These are phyloP conservation scores for Saccharum spontaneum DNA, from an alignment of 176 grass and related monocot genomes.

Conservation along the genomic window DNA sequence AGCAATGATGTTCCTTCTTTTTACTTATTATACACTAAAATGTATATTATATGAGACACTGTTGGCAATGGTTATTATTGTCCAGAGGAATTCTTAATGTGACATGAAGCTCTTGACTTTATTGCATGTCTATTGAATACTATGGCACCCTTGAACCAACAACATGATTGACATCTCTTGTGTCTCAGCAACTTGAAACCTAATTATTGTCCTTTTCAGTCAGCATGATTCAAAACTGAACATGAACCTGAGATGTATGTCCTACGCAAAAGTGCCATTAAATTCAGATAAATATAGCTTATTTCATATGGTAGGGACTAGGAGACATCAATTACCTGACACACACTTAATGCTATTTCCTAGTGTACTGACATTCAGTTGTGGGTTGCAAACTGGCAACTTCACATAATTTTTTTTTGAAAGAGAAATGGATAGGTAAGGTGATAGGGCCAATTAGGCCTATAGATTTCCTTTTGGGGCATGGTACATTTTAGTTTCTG, in stretches of 20 bases:
- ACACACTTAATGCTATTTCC: constrained; percentile 31
- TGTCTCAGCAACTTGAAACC: constrained; percentile 52
- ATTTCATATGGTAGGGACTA: constrained; percentile 38
- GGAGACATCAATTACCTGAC: constrained; percentile 39
- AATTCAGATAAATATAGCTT: constrained; percentile 35
- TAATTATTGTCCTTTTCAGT: constrained; percentile 62
- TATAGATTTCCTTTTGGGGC: constrained; percentile 21
- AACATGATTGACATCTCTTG: constrained; percentile 53
- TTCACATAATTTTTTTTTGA: constrained; percentile 13
- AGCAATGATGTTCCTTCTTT: constrained; percentile 19
- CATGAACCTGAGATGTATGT: constrained; percentile 57
- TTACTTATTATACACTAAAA: constrained; percentile 23
- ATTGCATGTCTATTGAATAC: constrained; percentile 50
- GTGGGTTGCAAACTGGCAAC: constrained; percentile 12
- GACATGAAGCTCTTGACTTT: constrained; percentile 30
- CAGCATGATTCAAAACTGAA: constrained; percentile 48
- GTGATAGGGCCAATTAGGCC: constrained; percentile 6
- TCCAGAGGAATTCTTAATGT: constrained; percentile 30
- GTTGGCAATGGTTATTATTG: constrained; percentile 8
- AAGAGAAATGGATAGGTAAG: neutral
- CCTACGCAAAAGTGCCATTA: constrained; percentile 56
- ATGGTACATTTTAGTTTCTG: constrained; percentile 33
- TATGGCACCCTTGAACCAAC: constrained; percentile 49
- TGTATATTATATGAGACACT: constrained; percentile 29
- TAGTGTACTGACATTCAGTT: constrained; percentile 22